Conservation (phyloP, 139 green algal species). For the Tetratostichococcus sp. region DNA sequence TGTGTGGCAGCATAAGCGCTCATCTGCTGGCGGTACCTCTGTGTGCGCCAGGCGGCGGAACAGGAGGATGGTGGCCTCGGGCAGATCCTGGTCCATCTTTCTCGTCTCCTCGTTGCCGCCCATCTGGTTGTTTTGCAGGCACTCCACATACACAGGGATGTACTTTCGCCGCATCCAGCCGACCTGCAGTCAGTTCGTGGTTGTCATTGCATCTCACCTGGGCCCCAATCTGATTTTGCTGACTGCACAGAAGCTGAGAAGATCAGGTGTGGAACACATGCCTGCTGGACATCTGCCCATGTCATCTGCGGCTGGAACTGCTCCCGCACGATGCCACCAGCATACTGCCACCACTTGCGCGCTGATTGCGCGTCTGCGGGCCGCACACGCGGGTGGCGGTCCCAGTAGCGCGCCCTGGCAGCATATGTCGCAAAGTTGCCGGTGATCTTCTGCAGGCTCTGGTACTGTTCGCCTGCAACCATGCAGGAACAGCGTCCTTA, state of each 20-base stretch:
- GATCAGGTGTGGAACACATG: not conserved
- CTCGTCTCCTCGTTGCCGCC: slow-evolving; percentile 40
- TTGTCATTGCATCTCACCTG: no score
- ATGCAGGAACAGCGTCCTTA: not conserved
- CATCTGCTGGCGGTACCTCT: slow-evolving; percentile 36
- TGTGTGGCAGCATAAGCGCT: not conserved
- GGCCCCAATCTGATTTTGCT: no score
- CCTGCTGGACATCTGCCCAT: slow-evolving; percentile 41
- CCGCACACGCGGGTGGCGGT: slow-evolving; percentile 49
- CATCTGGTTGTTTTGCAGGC: slow-evolving; percentile 22
- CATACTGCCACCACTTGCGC: slow-evolving; percentile 80
- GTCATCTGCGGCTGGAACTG: slow-evolving; percentile 26
- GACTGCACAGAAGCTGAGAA: not conserved
- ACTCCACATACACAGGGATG: slow-evolving; percentile 56
- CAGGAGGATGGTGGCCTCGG: slow-evolving; percentile 68
- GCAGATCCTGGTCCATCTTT: slow-evolving; percentile 66
- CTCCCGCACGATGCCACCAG: slow-evolving; percentile 37
- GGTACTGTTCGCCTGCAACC: slow-evolving; percentile 63
- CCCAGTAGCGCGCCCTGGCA: slow-evolving; percentile 40
- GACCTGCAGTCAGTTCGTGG: slow-evolving; percentile 7
- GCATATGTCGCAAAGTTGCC: slow-evolving; percentile 57
- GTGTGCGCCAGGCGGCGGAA: slow-evolving; percentile 73
- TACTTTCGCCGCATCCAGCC: slow-evolving; percentile 57
- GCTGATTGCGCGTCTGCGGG: slow-evolving; percentile 31
- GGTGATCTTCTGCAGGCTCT: slow-evolving; percentile 62